These are phyloP conservation scores for Kazachstania sp. DNA, from an alignment of 1,139 yeast species.

Conservation along the genomic window DNA sequence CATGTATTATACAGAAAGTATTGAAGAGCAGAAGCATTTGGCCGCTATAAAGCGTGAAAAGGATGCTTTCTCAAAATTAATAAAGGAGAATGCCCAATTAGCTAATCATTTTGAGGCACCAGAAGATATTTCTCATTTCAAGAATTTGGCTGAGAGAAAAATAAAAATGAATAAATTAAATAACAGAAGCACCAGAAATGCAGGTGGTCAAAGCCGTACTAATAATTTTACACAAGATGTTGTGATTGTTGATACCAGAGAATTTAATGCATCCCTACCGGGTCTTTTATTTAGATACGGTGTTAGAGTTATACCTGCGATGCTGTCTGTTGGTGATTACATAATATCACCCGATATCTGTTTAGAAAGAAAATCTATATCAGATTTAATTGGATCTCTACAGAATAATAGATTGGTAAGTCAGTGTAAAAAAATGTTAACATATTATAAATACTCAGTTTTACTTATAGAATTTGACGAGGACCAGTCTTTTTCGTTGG, in stretches of 20 bases:
- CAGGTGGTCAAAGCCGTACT: conserved; percentile 63
- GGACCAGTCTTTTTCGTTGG: conserved; percentile 76
- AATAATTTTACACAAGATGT: conserved; percentile 44
- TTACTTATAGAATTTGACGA: conserved; percentile 86
- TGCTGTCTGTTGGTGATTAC: conserved; percentile 90
- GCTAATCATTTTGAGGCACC: conserved; percentile 64
- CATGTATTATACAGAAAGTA: conserved; percentile 83
- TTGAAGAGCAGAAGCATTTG: conserved; percentile 81
- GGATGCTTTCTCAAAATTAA: conserved; percentile 77
- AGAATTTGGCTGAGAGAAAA: conserved; percentile 29
- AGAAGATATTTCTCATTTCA: conserved; percentile 43
- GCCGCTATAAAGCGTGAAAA: conserved; percentile 73
- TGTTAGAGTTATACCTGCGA: conserved; percentile 71
- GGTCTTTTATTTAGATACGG: conserved; percentile 70
- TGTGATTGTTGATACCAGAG: conserved; percentile 84
- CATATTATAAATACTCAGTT: conserved; percentile 73
- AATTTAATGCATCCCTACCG: conserved; percentile 81
- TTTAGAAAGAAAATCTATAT: conserved; percentile 84
- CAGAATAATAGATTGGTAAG: conserved; percentile 74
- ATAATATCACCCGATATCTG: conserved; percentile 79
- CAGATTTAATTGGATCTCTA: conserved; percentile 78
- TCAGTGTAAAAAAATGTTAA: conserved; percentile 85
- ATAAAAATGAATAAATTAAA: conserved; percentile 29
- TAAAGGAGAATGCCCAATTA: conserved; percentile 73
- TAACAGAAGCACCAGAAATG: conserved; percentile 63